Evolutionary conservation across 345 rosid genomes (phyloP), one percentile per base, ranked within the genome.

Genomic region (Nephelium lappaceum): DNA sequence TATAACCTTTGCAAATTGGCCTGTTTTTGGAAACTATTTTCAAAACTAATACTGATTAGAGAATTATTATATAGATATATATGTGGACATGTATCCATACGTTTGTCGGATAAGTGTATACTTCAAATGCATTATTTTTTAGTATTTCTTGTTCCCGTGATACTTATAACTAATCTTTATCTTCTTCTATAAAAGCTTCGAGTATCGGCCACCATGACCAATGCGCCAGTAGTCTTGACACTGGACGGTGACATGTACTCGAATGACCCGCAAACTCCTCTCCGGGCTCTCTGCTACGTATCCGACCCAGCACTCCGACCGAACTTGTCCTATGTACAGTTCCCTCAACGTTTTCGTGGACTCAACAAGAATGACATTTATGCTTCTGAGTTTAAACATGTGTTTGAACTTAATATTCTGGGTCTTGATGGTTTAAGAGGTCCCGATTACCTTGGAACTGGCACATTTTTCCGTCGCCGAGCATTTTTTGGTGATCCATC

Each of bases 241-340:
- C 76, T 91, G 43, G 99, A 95, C 18, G 92, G 99, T 72, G 99
- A 95, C 85, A 92, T 87, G 89, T 79, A 85, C 76, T 93, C 98
- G 0, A 95, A 92, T 77, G 89, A 93, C 72, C 94, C 98, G 0
- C 63, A 25, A 27, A 84, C 97, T 1, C 88, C 86, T 39, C 75
- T 63, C 5, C 88, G 89, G 23, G 85, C 79, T 16, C 57, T 93
- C 18, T 92, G 98, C 55, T 91, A 93, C 75, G 45, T 88, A 0
- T 78, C 71, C 0, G 92, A 95, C 18, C 88, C 91, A 0, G 60
- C 57, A 14, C 67, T 73, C 8, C 69, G 51, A 4, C 67, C 88
- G 4, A 39, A 63, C 5, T 58, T 82, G 14, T 91, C 85, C 0
- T 93, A 23, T 36, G 73, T 95, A 61, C 98, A 95, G 42, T 92